Base-by-base conservation (phyloP, 306 rosid genomes). In the Rubus idaeus region DNA sequence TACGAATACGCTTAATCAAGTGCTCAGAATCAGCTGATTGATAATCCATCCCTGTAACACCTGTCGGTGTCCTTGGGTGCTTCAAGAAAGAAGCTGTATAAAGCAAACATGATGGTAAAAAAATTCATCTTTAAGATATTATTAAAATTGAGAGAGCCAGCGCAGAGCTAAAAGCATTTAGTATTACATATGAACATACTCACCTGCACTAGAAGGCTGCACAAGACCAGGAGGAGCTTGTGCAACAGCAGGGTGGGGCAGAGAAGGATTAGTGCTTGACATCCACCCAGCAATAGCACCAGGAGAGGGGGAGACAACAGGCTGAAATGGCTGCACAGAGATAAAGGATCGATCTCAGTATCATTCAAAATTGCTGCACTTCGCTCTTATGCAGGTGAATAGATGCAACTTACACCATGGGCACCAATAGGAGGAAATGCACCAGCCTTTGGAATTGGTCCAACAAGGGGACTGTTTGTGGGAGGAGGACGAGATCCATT, bases 401-500 rank as follows among this genome's bases (percentile, higher is more conserved):
- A 70, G 71, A 42, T 61, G 70, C 51, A 47, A 77, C 87, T 84
- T 80, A 84, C 87, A 41, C 87, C 84, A 77, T 74, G 87, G 75
- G 87, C 84, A 52, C 84, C 84, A 74, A 84, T 74, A 21, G 87
- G 83, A 39, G 87, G 84, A 78, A 84, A 84, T n/a, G 87, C 56
- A 40, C 84, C 85, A 77, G 87, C 80, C 77, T 77, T 84, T 52
- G 87, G 83, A 68, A 84, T 80, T 17, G 87, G 87, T 55, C 87
- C 87, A 46, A 70, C 77, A 57, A 84, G 78, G 42, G 87, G 82
- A 66, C 39, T 80, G 61, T 84, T 84, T 56, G 87, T 80, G 50
- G 84, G 87, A 52, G 87, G 87, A 5, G 84, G 84, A 49, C 87
- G 84, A 75, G 84, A 78, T 63, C 87, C 87, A 57, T 80, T 84